These are phyloP conservation scores for Calcarisporium arbuscula DNA, from an alignment of 2,329 filamentous ascomycete species.

Conservation along the genomic window DNA sequence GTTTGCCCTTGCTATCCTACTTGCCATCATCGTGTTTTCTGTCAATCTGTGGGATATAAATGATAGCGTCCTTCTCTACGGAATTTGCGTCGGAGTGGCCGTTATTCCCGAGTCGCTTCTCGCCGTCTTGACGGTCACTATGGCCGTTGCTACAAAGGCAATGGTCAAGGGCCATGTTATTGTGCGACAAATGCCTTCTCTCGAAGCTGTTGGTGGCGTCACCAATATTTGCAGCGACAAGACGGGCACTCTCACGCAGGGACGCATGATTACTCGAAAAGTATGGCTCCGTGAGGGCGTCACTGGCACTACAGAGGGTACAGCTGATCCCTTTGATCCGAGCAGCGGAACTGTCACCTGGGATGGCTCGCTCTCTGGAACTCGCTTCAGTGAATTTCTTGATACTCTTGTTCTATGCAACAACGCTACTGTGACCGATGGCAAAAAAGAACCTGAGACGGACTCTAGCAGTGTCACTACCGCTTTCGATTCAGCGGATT, in stretches of 20 bases:
- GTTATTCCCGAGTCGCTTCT: constrained; percentile 63
- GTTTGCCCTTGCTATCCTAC: constrained; percentile 62
- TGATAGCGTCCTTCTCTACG: constrained; percentile 54
- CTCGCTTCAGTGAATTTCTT: constrained; percentile 39
- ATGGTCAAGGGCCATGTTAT: constrained; percentile 61
- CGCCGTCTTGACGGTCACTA: constrained; percentile 65
- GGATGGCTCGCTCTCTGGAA: constrained; percentile 33
- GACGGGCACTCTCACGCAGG: constrained; percentile 60
- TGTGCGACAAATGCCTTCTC: constrained; percentile 56
- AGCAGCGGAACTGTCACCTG: constrained; percentile 46
- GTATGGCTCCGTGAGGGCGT: constrained; percentile 53
- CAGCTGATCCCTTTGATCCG: constrained; percentile 56
- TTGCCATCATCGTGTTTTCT: constrained; percentile 57
- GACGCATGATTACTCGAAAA: constrained; percentile 60
- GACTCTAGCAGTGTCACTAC: constrained; percentile 43
- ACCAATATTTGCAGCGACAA: constrained; percentile 67
- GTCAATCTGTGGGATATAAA: constrained; percentile 47
- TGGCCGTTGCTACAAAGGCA: constrained; percentile 59
- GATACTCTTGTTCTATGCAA: constrained; percentile 57
- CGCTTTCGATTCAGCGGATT: constrained; percentile 36
- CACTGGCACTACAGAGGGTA: constrained; percentile 45
- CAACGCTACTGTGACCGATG: constrained; percentile 44
- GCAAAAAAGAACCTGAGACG: constrained; percentile 38
- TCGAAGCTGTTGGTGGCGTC: constrained; percentile 64
- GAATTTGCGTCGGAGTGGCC: constrained; percentile 55